Evolutionary conservation across 495 filamentous ascomycete genomes (phyloP).

Genomic region (Extremus antarcticus): DNA sequence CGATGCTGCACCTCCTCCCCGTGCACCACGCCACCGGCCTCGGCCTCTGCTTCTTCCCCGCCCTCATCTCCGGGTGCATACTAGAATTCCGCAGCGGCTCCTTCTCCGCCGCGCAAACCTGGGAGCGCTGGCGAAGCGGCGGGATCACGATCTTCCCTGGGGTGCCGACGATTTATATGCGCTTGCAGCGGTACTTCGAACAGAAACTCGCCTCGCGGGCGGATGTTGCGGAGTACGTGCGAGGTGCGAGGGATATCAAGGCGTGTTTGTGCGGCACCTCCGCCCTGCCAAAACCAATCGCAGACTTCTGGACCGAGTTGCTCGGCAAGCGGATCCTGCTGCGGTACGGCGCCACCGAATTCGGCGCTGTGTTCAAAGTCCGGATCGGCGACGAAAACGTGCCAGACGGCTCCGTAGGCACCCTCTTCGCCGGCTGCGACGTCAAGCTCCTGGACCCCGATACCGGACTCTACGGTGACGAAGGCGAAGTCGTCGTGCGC

Average conservation of each 20-base stretch:
- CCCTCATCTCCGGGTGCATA: slow-evolving; percentile 33
- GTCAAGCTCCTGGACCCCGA: slow-evolving; percentile 17
- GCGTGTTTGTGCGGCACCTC: slow-evolving; percentile 39
- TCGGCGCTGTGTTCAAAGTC: slow-evolving; percentile 38
- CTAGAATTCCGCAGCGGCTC: slow-evolving; percentile 39
- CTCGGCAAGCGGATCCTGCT: slow-evolving; percentile 34
- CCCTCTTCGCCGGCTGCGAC: slow-evolving; percentile 27
- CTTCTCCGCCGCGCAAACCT: slow-evolving; percentile 40
- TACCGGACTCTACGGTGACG: slow-evolving; percentile 14
- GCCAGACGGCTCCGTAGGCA: slow-evolving; percentile 37
- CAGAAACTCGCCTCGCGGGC: slow-evolving; percentile 17
- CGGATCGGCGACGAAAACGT: slow-evolving; percentile 28
- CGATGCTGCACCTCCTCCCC: slow-evolving; percentile 34
- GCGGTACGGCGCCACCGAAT: slow-evolving; percentile 40
- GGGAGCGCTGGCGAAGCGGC: slow-evolving; percentile 38
- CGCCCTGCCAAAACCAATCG: slow-evolving; percentile 37
- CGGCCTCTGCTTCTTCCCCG: slow-evolving; percentile 38
- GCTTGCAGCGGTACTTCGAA: slow-evolving; percentile 39
- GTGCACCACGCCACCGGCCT: slow-evolving; percentile 42
- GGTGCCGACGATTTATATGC: slow-evolving; percentile 43
- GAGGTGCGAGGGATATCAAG: slow-evolving; percentile 32
- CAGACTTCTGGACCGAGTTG: slow-evolving; percentile 37
- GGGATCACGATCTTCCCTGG: slow-evolving; percentile 39
- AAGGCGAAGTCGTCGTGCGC: slow-evolving; percentile 37
- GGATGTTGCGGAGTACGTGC: slow-evolving; percentile 28